Percentiles rank a stretch among this genome's conserved stretches.
Evolutionary conservation across 176 grass and related monocot species (phyloP).

Genomic region (Puya raimondii): DNA sequence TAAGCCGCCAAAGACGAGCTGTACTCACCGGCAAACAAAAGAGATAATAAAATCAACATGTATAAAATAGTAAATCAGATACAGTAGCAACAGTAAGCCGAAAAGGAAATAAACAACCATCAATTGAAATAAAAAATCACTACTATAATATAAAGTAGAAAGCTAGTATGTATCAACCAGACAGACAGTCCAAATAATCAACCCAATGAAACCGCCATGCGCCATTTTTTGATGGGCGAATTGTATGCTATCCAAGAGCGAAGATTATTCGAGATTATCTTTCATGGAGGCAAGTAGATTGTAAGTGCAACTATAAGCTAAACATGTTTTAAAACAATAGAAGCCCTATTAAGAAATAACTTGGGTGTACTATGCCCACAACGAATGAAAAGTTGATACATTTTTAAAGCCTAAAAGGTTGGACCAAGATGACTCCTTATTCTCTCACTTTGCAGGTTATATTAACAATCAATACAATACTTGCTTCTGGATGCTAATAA

Average conservation of each 20-base stretch:
- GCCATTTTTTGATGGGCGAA: conserved; percentile 75
- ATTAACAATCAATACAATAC: conserved; percentile 73
- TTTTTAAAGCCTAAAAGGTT: neutral
- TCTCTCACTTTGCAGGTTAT: conserved; percentile 43
- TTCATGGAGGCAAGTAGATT: conserved; percentile 81
- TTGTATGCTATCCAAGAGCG: conserved; percentile 73
- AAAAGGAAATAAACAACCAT: no score
- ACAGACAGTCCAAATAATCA: no score
- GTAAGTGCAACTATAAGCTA: conserved; percentile 31
- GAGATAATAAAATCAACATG: no score
- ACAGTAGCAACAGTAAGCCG: no score
- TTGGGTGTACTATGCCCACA: neutral
- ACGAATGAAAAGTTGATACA: neutral
- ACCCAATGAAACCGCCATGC: neutral
- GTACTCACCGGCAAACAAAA: no score
- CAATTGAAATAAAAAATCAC: no score
- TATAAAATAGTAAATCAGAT: no score
- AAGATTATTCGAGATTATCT: conserved; percentile 69
- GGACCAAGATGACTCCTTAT: conserved; percentile 9
- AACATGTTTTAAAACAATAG: conserved; percentile 10
- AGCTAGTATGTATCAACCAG: no score
- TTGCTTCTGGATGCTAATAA: conserved; percentile 87
- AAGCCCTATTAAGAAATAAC: neutral
- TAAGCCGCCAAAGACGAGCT: no score
- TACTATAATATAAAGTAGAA: no score